A percentile compares a stretch with the other conserved stretches of the same genome.
phyloP scores from a whole-genome alignment of 2,329 filamentous ascomycete genomes.

The Ilyonectria sp. region DNA sequence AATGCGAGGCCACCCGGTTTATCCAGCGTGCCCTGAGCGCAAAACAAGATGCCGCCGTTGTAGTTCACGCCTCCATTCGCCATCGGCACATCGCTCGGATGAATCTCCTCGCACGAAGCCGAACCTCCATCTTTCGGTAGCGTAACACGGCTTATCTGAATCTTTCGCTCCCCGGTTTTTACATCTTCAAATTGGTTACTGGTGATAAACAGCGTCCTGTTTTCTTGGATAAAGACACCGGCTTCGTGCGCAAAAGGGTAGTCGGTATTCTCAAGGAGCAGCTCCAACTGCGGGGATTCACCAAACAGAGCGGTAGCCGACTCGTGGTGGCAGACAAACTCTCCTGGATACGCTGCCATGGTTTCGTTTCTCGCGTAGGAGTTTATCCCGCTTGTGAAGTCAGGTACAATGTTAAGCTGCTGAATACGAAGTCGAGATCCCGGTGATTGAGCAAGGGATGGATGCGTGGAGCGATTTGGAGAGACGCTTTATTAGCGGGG shows the following conservation, averaged over 20 bases:
- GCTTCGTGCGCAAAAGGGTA: conserved; percentile 68
- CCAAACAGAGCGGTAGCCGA: conserved; percentile 52
- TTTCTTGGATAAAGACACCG: conserved; percentile 51
- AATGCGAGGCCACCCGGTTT: conserved; percentile 48
- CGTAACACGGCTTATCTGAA: conserved; percentile 48
- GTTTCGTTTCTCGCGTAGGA: neutral
- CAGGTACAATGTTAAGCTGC: neutral
- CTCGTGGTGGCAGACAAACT: conserved; percentile 34
- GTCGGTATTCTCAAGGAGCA: conserved; percentile 55
- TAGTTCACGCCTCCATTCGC: conserved; percentile 67
- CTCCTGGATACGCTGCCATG: conserved; percentile 16
- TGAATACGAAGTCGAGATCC: neutral
- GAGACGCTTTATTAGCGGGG: neutral
- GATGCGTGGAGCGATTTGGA: neutral
- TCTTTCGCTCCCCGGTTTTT: conserved; percentile 41
- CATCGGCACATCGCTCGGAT: conserved; percentile 55
- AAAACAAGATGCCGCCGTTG: conserved; percentile 57
- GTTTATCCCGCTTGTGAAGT: neutral
- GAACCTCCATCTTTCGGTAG: conserved; percentile 33
- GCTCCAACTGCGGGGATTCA: conserved; percentile 51
- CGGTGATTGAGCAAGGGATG: neutral
- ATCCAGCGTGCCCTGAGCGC: conserved; percentile 55
- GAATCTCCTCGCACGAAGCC: conserved; percentile 52
- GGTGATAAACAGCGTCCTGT: conserved; percentile 51
- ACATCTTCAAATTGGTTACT: conserved; percentile 51